A percentile compares a stretch with the other conserved stretches of the same genome.
Evolutionary conservation across 805 yeast species (phyloP).

Genomic region (Candida sakaeoensis): DNA sequence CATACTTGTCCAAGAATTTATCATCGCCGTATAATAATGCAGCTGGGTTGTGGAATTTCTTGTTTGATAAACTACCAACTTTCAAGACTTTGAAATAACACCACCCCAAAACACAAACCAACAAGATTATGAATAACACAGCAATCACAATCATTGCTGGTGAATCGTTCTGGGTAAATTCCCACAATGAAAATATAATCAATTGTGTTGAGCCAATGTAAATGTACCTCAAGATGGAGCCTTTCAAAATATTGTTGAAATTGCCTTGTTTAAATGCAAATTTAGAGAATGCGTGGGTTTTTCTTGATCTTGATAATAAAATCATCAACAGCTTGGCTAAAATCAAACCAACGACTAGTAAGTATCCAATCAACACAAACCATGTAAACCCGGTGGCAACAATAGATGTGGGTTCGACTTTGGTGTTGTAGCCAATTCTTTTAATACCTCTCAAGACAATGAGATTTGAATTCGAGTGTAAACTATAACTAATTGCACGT

Average conservation of each 20-base stretch:
- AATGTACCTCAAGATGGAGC: constrained; percentile 72
- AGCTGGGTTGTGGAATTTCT: constrained; percentile 73
- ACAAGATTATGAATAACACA: constrained; percentile 60
- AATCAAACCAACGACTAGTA: constrained; percentile 60
- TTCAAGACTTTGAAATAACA: constrained; percentile 59
- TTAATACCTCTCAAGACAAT: constrained; percentile 81
- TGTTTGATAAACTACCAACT: constrained; percentile 61
- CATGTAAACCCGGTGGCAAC: constrained; percentile 87
- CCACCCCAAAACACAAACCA: constrained; percentile 60
- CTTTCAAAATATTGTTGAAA: constrained; percentile 66
- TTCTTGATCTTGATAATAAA: constrained; percentile 44
- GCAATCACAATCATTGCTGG: constrained; percentile 86
- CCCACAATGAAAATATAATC: constrained; percentile 79
- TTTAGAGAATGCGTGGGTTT: constrained; percentile 48
- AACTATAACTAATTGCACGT: constrained; percentile 32
- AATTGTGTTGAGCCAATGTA: constrained; percentile 85
- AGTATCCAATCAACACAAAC: constrained; percentile 72
- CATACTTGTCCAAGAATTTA: constrained; percentile 69
- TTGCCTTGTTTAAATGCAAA: constrained; percentile 48
- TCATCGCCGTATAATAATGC: constrained; percentile 81
- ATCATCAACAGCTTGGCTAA: constrained; percentile 49
- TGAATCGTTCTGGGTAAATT: constrained; percentile 76
- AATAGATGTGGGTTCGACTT: constrained; percentile 77
- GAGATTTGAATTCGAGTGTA: constrained; percentile 54
- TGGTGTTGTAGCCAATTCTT: constrained; percentile 72